Conservation (phyloP, 2,329 filamentous ascomycete species). For the Aspergillus pseudoglaucus region DNA sequence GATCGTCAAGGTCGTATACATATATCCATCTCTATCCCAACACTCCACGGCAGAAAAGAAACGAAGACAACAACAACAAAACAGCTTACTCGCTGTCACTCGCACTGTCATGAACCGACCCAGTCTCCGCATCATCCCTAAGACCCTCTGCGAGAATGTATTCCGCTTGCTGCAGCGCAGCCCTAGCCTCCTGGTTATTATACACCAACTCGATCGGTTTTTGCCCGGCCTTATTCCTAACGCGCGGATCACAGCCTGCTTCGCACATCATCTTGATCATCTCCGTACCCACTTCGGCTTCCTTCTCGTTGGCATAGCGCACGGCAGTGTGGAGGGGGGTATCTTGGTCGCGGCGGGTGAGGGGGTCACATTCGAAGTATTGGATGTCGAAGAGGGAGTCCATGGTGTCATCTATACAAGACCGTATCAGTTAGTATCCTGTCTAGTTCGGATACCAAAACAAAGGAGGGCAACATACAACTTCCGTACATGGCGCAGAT, state of each 20-base stretch:
- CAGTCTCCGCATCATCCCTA: constrained; percentile 27
- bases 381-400: constrained; percentile 43
- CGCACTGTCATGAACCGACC: constrained; percentile 30
- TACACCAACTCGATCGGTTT: constrained; percentile 42
- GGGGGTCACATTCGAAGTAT: constrained; percentile 43
- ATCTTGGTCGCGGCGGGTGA: constrained; percentile 41
- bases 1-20: constrained; percentile 16
- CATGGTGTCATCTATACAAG: constrained; percentile 38
- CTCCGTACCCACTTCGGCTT: constrained; percentile 34
- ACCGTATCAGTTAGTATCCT: neutral
- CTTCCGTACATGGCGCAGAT: constrained; percentile 79
- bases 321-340: constrained; percentile 42
- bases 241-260: constrained; percentile 42
- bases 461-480: constrained; percentile 51
- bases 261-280: constrained; percentile 47
- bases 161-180: constrained; percentile 39
- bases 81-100: constrained; percentile 35
- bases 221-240: constrained; percentile 42
- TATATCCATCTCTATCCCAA: constrained; percentile 2
- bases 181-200: constrained; percentile 37
- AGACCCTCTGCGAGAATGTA: constrained; percentile 43
- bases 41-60: neutral
- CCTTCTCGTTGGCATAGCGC: constrained; percentile 42
- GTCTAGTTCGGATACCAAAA: neutral
- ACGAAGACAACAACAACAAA: neutral